Base-by-base conservation (phyloP, 208 protist genomes). In the Acanthamoeba rhysodes region DNA sequence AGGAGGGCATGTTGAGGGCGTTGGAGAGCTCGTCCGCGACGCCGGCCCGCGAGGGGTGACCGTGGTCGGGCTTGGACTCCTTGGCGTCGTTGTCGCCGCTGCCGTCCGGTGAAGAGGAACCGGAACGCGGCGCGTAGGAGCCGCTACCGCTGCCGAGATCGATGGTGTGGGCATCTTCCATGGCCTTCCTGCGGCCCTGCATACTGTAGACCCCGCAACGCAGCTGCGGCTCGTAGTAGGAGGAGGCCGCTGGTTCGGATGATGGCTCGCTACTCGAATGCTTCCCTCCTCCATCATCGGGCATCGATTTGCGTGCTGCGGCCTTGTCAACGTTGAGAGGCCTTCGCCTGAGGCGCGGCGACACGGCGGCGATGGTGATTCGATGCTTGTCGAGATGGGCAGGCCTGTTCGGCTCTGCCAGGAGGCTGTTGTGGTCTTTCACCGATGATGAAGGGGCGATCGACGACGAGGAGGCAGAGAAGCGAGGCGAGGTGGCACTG, bases 131-230 rank as follows among this genome's bases (percentile, higher is more conserved):
- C 34, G 62, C 27, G 80, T 55, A 55, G 14, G 53, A 88, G 50
- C 53, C 80, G 29, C 41, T 55, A n/a, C 50, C 41, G 41, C 41
- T 55, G 34, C 50, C 41, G 41, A 64, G 80, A 20, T 88, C 50
- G 16, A 55, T 27, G 5, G 41, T 64, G 18, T 88, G 80, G 2
- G 53, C 53, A 59, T 88, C 80, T 88, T 88, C 80, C 80, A 88
- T 88, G 48, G 41, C 50, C 80, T 88, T 88, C 18, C 80, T 22
- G 16, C 80, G 41, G 48, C 80, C 80, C 80, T 88, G 80, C 80
- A 88, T 88, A 41, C 80, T 88, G 53, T 88, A 88, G 27, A 88
- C 80, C 10, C 80, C 80, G 16, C 80, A 88, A 3, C 80, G 22
- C 18, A 88, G 41, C 6, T 88, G 80, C 10, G 72, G 72, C 32